Evolutionary conservation across 2,329 filamentous ascomycete species (phyloP), one percentile per base, ranked within the genome.

Genomic region (Diaporthe sp.): DNA sequence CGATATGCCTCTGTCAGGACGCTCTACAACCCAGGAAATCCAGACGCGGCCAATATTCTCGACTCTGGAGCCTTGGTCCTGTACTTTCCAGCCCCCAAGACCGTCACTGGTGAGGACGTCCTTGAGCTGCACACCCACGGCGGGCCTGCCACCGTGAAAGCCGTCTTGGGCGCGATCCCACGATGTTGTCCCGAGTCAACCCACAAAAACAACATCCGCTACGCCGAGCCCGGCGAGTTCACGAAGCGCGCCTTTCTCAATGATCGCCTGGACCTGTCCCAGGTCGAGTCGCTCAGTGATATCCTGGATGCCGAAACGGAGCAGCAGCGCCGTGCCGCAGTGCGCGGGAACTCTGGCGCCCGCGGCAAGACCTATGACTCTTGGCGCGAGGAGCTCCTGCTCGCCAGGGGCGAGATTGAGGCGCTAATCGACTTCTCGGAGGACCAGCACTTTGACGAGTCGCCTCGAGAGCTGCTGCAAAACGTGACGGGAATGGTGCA

Each of bases 371-470:
- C 92, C 25, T 99, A 99, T 82, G 95, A 98, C 78, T 79, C 80
- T 13, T 99, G 97, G 97, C 91, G 96, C 35, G 86, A 90, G 76
- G 88, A 92, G 77, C 85, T 99, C 25, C 86, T 98, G 9, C 88
- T 93, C 76, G 96, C 96, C 13, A 91, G 97, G 2, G 97, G 95
- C 13, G 96, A 98, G 84, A 88, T 99, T 51, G 97, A 99, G 83
- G 97, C 97, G 0, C 85, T 99, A 78, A 98, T 99, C 76, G 97
- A 99, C 83, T 99, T 99, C 81, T 94, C 94, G 1, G 97, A 99
- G 82, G 97, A 98, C 80, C 96, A 99, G 83, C 94, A 98, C 84
- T 97, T 99, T 80, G 96, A 98, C 78, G 95, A 98, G 83, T 93
- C 94, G 3, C 94, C 95, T 0, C 85, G 88, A 0, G 89, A 94